These are phyloP conservation scores for Aspergillus melleus DNA, from an alignment of 2,329 filamentous ascomycete species.

Conservation along the genomic window DNA sequence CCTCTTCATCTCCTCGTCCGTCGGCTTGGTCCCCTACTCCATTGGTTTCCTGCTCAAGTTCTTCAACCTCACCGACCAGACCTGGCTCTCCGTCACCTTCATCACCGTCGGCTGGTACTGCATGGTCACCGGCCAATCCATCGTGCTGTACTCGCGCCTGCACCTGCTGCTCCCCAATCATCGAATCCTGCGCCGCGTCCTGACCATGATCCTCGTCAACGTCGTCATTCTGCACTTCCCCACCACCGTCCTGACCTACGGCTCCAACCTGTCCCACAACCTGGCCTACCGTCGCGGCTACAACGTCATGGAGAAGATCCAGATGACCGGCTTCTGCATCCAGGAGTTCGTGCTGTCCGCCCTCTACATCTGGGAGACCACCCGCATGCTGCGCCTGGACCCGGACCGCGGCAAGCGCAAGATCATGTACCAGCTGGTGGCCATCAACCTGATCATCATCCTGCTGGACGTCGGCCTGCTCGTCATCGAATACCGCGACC, in stretches of 20 bases:
- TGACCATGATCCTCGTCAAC: constrained; percentile 49
- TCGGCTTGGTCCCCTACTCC: constrained; percentile 48
- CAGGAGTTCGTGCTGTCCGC: constrained; percentile 57
- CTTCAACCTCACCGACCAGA: constrained; percentile 37
- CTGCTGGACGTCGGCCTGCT: constrained; percentile 47
- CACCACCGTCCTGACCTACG: constrained; percentile 48
- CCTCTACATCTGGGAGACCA: constrained; percentile 56
- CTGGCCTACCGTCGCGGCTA: constrained; percentile 37
- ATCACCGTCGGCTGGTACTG: constrained; percentile 49
- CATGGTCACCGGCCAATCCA: constrained; percentile 51
- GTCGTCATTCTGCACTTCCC: constrained; percentile 47
- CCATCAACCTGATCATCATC: constrained; percentile 52
- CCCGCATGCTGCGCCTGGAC: constrained; percentile 51
- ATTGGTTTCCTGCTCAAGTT: constrained; percentile 51
- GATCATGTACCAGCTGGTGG: constrained; percentile 51
- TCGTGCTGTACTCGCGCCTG: constrained; percentile 53
- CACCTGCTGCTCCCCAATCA: constrained; percentile 47
- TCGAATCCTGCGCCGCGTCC: constrained; percentile 40
- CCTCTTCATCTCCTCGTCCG: constrained; percentile 44
- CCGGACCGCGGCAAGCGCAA: constrained; percentile 43
- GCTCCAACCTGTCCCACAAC: constrained; percentile 36
- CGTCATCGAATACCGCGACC: constrained; percentile 44
- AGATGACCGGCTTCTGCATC: constrained; percentile 57
- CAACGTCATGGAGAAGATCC: constrained; percentile 55
- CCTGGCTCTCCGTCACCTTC: constrained; percentile 43